Evolutionary conservation across 106 monocot genomes (phyloP).

Genomic region (Dioscorea dumetorum): DNA sequence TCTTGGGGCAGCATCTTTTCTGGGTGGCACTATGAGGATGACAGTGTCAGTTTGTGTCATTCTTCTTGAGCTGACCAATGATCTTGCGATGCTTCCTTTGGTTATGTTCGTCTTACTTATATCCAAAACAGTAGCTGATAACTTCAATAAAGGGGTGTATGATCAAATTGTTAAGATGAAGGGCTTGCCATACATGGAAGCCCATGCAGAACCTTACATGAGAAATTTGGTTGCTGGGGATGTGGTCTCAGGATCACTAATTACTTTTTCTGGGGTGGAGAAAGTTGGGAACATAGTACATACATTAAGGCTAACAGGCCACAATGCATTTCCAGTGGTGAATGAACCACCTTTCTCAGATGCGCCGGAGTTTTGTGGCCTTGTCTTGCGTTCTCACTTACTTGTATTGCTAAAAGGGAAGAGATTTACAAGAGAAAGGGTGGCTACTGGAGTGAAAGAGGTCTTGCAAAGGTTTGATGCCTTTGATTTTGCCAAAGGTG

Average conservation of each 20-base stretch:
- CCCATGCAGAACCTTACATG: slow-evolving; percentile 93
- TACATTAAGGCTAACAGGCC: slow-evolving; percentile 63
- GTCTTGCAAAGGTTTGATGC: slow-evolving; percentile 41
- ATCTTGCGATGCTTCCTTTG: slow-evolving; percentile 82
- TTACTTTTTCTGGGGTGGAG: slow-evolving; percentile 69
- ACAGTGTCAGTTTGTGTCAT: slow-evolving; percentile 93
- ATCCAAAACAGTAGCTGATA: slow-evolving; percentile 87
- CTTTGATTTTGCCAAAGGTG: slow-evolving; percentile 67
- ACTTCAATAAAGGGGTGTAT: slow-evolving; percentile 82
- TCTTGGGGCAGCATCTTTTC: slow-evolving; percentile 82
- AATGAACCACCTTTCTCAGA: slow-evolving; percentile 76
- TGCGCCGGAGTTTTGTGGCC: slow-evolving; percentile 63
- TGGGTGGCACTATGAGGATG: slow-evolving; percentile 99
- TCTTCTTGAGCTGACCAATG: slow-evolving; percentile 91
- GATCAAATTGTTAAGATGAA: slow-evolving; percentile 90
- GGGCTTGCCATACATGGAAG: slow-evolving; percentile 88
- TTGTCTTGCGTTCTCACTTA: slow-evolving; percentile 68
- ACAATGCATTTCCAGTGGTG: slow-evolving; percentile 85
- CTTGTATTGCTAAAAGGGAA: slow-evolving; percentile 68
- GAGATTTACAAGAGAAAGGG: slow-evolving; percentile 53
- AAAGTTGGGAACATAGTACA: slow-evolving; percentile 61
- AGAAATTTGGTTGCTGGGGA: slow-evolving; percentile 68
- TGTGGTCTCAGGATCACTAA: slow-evolving; percentile 64
- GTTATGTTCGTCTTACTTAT: slow-evolving; percentile 91
- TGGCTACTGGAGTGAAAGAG: slow-evolving; percentile 19